Percentiles rank a stretch among this genome's conserved stretches.
phyloP scores from a whole-genome alignment of 2,329 filamentous ascomycete genomes.

The Fusarium sp. region DNA sequence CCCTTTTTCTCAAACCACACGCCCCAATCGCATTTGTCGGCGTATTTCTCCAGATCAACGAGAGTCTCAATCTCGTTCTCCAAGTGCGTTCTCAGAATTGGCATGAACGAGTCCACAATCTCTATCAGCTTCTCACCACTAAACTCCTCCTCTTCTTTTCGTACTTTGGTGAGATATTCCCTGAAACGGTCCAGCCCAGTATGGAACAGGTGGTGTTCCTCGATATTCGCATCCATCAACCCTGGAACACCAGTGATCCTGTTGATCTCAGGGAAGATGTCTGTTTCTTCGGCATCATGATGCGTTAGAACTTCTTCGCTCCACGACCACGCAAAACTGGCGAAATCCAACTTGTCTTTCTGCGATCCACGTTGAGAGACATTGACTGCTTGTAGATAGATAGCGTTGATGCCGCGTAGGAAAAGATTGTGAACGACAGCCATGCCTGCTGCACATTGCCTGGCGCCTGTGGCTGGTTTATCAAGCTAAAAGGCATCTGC shows the following conservation, averaged over 20 bases:
- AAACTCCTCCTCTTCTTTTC: conserved; percentile 48
- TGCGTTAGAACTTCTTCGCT: conserved; percentile 54
- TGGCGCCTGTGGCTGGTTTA: conserved; percentile 38
- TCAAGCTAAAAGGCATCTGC: conserved; percentile 15
- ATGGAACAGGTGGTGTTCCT: conserved; percentile 58
- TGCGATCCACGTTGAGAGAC: conserved; percentile 47
- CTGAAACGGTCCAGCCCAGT: conserved; percentile 52
- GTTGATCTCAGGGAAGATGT: conserved; percentile 57
- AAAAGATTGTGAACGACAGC: conserved; percentile 54
- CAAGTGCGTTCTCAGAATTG: conserved; percentile 54
- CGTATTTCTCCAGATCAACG: conserved; percentile 51
- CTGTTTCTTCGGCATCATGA: conserved; percentile 56
- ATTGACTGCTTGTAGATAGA: conserved; percentile 56
- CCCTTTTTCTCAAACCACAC: conserved; percentile 47
- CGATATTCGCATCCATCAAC: conserved; percentile 58
- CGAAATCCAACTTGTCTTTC: conserved; percentile 53
- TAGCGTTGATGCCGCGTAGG: conserved; percentile 55
- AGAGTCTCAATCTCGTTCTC: conserved; percentile 57
- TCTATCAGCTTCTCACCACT: conserved; percentile 48
- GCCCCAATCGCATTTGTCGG: conserved; percentile 54
- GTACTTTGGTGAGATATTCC: conserved; percentile 51
- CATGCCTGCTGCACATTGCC: conserved; percentile 51
- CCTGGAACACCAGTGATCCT: conserved; percentile 52
- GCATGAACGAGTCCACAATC: conserved; percentile 51
- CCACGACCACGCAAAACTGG: conserved; percentile 53